These are phyloP conservation scores for Backusella parvicylindrica DNA, from an alignment of 192 early-diverging fungal species.

Conservation along the genomic window DNA sequence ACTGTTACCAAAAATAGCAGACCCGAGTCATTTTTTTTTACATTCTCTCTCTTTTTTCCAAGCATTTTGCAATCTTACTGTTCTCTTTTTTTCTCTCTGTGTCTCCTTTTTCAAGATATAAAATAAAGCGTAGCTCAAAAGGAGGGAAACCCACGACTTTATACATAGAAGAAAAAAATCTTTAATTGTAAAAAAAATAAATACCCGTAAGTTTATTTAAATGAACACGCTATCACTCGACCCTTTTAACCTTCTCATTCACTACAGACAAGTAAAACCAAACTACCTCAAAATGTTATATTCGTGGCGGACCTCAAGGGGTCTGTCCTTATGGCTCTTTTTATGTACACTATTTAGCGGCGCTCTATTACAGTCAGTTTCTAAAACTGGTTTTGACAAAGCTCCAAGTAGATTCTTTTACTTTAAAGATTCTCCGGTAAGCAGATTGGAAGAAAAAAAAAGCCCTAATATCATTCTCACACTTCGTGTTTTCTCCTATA, in stretches of 20 bases:
- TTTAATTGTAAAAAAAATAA: neutral
- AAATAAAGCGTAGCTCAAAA: neutral
- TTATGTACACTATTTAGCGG: neutral
- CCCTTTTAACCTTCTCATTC: neutral
- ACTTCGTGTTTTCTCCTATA: neutral
- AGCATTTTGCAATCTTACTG: neutral
- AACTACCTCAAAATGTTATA: slow-evolving; percentile 2
- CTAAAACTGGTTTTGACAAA: slow-evolving; percentile 33
- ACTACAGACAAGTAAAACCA: neutral
- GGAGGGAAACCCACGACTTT: neutral
- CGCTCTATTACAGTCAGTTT: neutral
- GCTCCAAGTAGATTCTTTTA: slow-evolving; percentile 44
- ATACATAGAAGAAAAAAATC: neutral
- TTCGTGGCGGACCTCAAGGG: slow-evolving; percentile 10
- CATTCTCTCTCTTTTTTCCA: neutral
- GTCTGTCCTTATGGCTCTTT: slow-evolving; percentile 1
- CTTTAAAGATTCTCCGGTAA: slow-evolving; percentile 57
- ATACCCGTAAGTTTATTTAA: neutral
- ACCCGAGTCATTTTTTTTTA: neutral
- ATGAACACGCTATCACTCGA: neutral
- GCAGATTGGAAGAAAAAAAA: neutral
- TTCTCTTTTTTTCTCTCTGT: neutral
- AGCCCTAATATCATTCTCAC: neutral
- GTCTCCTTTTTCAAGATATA: neutral
- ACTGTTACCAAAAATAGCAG: neutral